Conservation (phyloP, 148 eudicot genomes). For the Rhododendron vialii region DNA sequence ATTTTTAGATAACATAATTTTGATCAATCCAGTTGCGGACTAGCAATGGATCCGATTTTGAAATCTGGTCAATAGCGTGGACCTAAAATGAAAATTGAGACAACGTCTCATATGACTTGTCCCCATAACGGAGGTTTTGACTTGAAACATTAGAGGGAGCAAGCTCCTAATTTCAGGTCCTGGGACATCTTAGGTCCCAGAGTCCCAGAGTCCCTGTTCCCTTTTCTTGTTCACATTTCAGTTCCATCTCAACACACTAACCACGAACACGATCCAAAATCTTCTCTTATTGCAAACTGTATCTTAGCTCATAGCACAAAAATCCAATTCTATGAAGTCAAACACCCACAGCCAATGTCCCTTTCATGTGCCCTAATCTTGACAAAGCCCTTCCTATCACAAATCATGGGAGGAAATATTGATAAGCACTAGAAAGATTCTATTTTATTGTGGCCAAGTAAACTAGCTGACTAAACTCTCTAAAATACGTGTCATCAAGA, state of each 20-base stretch:
- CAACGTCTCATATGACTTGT: too few relatives aligned
- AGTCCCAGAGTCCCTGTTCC: not conserved
- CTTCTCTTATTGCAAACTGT: not conserved
- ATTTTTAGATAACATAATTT: too few relatives aligned
- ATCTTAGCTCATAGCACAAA: not conserved
- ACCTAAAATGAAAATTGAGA: too few relatives aligned
- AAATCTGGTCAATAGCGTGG: too few relatives aligned
- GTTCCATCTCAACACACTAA: not conserved
- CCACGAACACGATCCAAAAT: not conserved
- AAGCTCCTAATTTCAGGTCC: too few relatives aligned
- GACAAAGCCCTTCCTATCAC: not conserved
- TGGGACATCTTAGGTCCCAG: too few relatives aligned
- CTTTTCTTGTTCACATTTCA: not conserved
- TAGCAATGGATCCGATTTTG: too few relatives aligned
- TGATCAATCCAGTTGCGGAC: too few relatives aligned
- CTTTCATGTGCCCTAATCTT: not conserved
- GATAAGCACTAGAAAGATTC: not conserved
- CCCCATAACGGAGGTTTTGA: not conserved
- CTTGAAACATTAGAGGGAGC: too few relatives aligned
- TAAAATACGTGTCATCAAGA: not conserved
- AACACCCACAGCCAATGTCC: not conserved
- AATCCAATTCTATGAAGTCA: not conserved
- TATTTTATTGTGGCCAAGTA: not conserved
- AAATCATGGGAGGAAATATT: not conserved
- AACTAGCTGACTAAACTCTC: not conserved